A percentile compares a stretch with the other conserved stretches of the same genome.
phyloP scores from a whole-genome alignment of 1,139 yeast genomes.

The Sugiyamaella japonica region DNA sequence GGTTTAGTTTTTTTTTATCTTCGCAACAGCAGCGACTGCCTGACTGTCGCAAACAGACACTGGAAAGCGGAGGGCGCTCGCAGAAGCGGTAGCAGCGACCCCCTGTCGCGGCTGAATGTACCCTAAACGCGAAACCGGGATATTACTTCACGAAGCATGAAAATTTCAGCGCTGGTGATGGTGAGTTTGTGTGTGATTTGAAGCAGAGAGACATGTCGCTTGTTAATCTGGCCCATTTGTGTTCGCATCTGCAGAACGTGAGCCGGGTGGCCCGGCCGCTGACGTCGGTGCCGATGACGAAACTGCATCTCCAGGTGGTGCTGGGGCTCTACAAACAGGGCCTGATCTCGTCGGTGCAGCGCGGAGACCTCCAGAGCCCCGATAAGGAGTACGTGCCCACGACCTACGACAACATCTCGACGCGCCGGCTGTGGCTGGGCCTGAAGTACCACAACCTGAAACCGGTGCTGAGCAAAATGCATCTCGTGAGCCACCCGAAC shows the following conservation, averaged over 20 bases:
- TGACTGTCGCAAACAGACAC: no score
- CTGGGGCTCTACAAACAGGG: conserved; percentile 89
- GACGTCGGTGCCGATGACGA: conserved; percentile 82
- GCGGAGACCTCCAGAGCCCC: conserved; percentile 91
- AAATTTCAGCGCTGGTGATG: no score
- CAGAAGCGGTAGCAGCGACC: no score
- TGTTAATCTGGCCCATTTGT: conserved; percentile 77
- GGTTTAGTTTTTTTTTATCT: no score
- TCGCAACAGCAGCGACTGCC: no score
- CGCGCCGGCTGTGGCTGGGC: conserved; percentile 89
- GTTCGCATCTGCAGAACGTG: conserved; percentile 89
- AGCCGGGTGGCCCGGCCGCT: conserved; percentile 69
- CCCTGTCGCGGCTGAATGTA: no score
- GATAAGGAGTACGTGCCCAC: conserved; percentile 72
- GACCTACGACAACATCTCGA: conserved; percentile 82
- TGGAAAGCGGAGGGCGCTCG: no score
- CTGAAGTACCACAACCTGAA: conserved; percentile 80
- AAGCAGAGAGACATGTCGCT: conserved; percentile 59
- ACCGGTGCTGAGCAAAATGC: conserved; percentile 72
- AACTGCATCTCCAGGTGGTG: conserved; percentile 79
- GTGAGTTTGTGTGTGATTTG: no score
- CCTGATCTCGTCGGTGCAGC: conserved; percentile 75
- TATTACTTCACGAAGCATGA: no score
- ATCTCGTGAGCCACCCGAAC: conserved; percentile 82
- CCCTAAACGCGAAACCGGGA: no score